These are phyloP conservation scores for Eremochloa ophiuroides DNA, from an alignment of 176 grass and related monocot species.

Conservation along the genomic window DNA sequence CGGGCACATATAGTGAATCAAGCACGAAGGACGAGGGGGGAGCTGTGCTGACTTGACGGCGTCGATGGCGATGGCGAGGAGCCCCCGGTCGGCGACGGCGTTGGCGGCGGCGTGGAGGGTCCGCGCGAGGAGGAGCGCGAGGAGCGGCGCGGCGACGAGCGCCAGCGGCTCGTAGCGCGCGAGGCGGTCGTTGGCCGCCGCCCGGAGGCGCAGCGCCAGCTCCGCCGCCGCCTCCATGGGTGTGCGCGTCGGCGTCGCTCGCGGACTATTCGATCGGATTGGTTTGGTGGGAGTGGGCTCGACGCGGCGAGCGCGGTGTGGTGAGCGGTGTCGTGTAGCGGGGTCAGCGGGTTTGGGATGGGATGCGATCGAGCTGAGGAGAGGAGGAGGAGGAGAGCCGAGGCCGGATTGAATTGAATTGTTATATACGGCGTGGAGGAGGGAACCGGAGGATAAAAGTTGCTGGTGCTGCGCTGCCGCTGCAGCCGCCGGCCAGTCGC, in stretches of 20 bases:
- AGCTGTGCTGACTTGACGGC: conserved; percentile 55
- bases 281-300: neutral
- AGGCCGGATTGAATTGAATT: conserved; percentile 7
- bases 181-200: conserved; percentile 52
- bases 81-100: conserved; percentile 53
- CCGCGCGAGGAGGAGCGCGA: conserved; percentile 61
- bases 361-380: neutral
- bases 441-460: neutral
- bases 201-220: conserved; percentile 42
- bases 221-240: conserved; percentile 36
- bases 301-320: neutral
- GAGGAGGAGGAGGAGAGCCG: neutral
- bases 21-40: neutral
- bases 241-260: too few relatives aligned
- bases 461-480: neutral
- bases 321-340: neutral
- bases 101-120: conserved; percentile 35
- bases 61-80: conserved; percentile 51
- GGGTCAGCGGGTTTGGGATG: neutral
- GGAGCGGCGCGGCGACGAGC: conserved; percentile 59
- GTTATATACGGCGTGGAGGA: conserved; percentile 1
- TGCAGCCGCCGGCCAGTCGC: neutral
- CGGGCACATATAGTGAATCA: neutral
- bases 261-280: neutral
- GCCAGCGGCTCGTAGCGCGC: conserved; percentile 65